A percentile compares a stretch with the other conserved stretches of the same genome.
Evolutionary conservation across 192 early-diverging fungal species (phyloP).

Genomic region (Tieghemiomyces parasiticus): DNA sequence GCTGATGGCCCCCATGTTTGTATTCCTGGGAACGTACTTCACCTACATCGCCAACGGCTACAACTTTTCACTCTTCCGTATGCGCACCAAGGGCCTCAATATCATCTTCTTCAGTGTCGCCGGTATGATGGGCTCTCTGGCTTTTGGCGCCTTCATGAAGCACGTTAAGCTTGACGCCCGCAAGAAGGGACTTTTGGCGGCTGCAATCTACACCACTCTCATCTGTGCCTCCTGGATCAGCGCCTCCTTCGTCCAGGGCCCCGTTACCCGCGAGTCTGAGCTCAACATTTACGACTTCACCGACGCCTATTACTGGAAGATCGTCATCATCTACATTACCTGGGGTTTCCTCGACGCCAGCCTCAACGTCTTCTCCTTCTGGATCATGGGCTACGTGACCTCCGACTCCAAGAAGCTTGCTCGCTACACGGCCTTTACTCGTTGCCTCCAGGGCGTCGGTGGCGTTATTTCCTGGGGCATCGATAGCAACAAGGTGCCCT

Average conservation of each 20-base stretch:
- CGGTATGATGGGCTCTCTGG: constrained; percentile 9
- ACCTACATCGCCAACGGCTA: constrained; percentile 6
- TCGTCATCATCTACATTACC: constrained; percentile 1
- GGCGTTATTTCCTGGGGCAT: constrained; percentile 8
- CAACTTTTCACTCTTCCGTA: constrained; percentile 7
- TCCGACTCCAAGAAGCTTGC: neutral
- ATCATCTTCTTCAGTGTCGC: constrained; percentile 8
- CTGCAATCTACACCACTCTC: neutral
- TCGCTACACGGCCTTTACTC: neutral
- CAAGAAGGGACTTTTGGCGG: neutral
- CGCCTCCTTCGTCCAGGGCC: constrained; percentile 2
- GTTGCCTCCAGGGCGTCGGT: neutral
- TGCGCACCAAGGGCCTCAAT: neutral
- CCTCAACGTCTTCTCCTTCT: constrained; percentile 2
- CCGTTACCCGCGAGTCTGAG: neutral
- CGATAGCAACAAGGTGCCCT: neutral
- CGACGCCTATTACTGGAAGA: constrained; percentile 1
- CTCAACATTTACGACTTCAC: neutral
- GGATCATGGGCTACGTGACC: constrained; percentile 4
- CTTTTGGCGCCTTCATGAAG: constrained; percentile 3
- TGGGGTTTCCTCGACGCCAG: constrained; percentile 6
- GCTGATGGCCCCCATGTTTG: constrained; percentile 6
- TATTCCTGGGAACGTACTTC: constrained; percentile 7
- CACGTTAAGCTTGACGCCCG: neutral
- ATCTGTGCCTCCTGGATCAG: constrained; percentile 5